Evolutionary conservation across 2,329 filamentous ascomycete genomes (phyloP), one percentile per base, ranked within the genome.

Genomic region (Xylaria sp.): DNA sequence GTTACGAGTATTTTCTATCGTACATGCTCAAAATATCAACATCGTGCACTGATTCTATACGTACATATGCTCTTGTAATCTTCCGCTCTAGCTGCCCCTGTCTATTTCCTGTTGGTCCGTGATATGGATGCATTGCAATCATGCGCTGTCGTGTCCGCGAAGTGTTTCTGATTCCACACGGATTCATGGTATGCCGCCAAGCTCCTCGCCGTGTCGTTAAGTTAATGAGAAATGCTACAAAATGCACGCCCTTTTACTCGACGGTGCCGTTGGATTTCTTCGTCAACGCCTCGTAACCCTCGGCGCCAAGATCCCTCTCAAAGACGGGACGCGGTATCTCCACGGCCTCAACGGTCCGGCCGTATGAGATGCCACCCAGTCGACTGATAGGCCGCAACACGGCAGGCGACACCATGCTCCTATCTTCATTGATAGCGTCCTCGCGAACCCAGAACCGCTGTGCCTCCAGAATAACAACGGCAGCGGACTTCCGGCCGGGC

Each of bases 391-490:
- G 91, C 63, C 84, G 84, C 58, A 97, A 75, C 7, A 95, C 80
- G 76, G 87, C 81, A 9, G 90, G 84, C 73, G 95, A 89, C 59
- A 97, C 79, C 48, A 90, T 68, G 65, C 85, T 91, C 69, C 79
- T 82, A 7, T 91, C 87, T 70, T 90, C 84, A 67, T 96, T 90
- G 62, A 96, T 78, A 2, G 92, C 92, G 75, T 97, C 93, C 72
- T 95, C 91, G 56, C 92, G 78, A 1, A 87, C 91, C 91, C 92
- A 97, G 71, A 97, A 96, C 34, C 87, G 81, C 39, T 89, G 86
- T 0, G 91, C 93, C 76, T 97, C 91, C 10, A 97, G 79, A 39
- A 96, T 82, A 1, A 83, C 88, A 63, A 96, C 70, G 3, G 88
- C 87, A 0, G 88, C 85, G 0, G 88, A 88, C 78, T 86, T 92